A percentile compares a stretch with the other conserved stretches of the same genome.
Conservation (phyloP, 805 yeast species). For the Schwanniomyces sp. region DNA sequence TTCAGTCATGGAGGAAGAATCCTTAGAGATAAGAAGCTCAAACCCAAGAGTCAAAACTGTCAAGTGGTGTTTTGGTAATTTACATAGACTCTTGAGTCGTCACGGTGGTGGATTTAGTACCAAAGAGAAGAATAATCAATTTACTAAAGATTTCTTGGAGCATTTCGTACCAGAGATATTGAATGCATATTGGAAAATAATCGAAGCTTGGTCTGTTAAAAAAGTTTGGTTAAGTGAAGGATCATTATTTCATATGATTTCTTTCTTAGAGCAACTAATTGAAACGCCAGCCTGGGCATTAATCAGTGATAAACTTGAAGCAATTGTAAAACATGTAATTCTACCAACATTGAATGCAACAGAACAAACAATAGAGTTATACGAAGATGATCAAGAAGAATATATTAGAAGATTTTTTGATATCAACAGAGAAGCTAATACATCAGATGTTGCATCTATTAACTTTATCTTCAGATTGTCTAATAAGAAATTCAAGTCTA, state of each 20-base stretch:
- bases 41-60: constrained; percentile 45
- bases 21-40: constrained; percentile 24
- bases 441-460: constrained; percentile 51
- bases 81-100: constrained; percentile 39
- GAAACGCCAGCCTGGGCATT: constrained; percentile 40
- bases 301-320: constrained; percentile 39
- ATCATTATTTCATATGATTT: constrained; percentile 41
- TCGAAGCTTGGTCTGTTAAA: constrained; percentile 40
- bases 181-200: constrained; percentile 42
- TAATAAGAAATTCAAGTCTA: constrained; percentile 39
- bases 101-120: constrained; percentile 45
- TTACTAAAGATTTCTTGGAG: constrained; percentile 30
- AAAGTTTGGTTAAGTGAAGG: constrained; percentile 41
- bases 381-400: constrained; percentile 48
- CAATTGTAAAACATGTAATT: constrained; percentile 38
- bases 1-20: constrained; percentile 30
- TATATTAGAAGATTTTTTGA: constrained; percentile 45
- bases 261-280: constrained; percentile 42
- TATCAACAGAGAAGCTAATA: constrained; percentile 47
- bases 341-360: constrained; percentile 42
- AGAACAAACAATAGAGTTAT: constrained; percentile 38
- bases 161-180: constrained; percentile 44
- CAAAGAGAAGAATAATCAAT: constrained; percentile 24
- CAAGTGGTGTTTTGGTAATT: constrained; percentile 47
- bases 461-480: constrained; percentile 44